Percentiles rank a stretch among this genome's conserved stretches.
Evolutionary conservation across 2,329 filamentous ascomycete genomes (phyloP).

Genomic region (Cercospora zeae-maydis): DNA sequence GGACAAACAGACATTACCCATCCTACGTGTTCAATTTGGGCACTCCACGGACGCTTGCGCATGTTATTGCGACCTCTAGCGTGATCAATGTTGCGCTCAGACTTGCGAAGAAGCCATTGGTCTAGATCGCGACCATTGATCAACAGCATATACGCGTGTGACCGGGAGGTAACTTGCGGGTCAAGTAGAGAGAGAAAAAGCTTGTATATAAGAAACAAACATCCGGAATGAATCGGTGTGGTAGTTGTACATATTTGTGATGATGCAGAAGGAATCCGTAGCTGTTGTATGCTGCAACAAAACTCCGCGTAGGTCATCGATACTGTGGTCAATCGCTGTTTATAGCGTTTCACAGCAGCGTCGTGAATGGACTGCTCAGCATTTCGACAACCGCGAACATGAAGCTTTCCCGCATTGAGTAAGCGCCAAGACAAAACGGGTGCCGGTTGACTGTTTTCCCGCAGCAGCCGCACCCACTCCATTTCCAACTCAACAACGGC

Average conservation of each 20-base stretch:
- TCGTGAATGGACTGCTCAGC: too few relatives aligned
- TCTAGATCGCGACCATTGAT: neutral
- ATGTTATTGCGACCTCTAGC: constrained; percentile 30
- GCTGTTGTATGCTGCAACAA: too few relatives aligned
- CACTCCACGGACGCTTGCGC: constrained; percentile 22
- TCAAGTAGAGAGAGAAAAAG: too few relatives aligned
- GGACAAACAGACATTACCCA: constrained; percentile 24
- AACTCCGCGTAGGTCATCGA: too few relatives aligned
- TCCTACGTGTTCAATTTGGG: constrained; percentile 29
- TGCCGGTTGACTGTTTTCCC: neutral
- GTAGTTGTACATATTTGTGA: neutral
- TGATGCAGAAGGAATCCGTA: neutral
- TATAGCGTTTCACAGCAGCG: too few relatives aligned
- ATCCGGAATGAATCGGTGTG: too few relatives aligned
- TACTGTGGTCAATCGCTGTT: too few relatives aligned
- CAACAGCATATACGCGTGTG: neutral
- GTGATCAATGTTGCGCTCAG: constrained; percentile 31
- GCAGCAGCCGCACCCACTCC: neutral
- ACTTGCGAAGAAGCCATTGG: constrained; percentile 28
- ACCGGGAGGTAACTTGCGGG: too few relatives aligned
- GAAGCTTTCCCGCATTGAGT: neutral
- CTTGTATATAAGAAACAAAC: too few relatives aligned
- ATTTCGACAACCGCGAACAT: too few relatives aligned
- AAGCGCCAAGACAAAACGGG: neutral
- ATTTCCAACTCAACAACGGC: neutral